Base-by-base conservation (phyloP, 202 grass and related monocot species). In the Miscanthus sacchariflorus region DNA sequence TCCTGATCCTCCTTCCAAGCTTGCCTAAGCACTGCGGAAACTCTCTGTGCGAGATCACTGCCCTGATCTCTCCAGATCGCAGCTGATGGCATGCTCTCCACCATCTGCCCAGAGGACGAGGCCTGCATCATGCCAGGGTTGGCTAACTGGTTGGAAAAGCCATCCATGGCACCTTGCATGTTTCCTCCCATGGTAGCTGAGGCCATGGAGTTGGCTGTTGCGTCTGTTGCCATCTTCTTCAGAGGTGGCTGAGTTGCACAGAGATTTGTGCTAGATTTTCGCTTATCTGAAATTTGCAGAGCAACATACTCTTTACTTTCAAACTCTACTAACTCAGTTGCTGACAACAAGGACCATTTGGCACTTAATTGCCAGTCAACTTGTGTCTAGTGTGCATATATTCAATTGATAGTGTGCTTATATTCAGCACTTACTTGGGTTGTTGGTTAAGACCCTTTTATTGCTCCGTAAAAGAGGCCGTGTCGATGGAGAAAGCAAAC, bases 1-100 rank as follows among this genome's bases (percentile, higher is more conserved):
- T 98, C 91, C 61, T 93, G 79, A 72, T 98, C 96, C 81, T 98
- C 96, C 75, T 93, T 96, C 96, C 96, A 98, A 50, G 96, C 94
- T 91, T 95, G 92, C 79, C 94, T 91, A 70, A 98, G 79, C 67
- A 95, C 91, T 0, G 83, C 19, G 7, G 94, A 98, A 17, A 89
- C 87, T 54, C 74, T 93, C 14, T 91, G 94, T 5, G 74, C 59
- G 33, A 80, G 83, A 27, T 66, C 81, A 23, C 59, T 83, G 49
- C 82, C 77, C 38, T 91, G 91, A 12, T 95, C 91, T 68, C 87
- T 91, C 38, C 82, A 76, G 23, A 65, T 40, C 52, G 6, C 72
- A 77, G 70, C 79, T 12, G 86, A 72, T 23, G 70, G 1, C 0
- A 83, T 83, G 54, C 39, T 84, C 33, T 94, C 90, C 2, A 77